Base-by-base conservation (phyloP, 371 early-diverging fungal species). In the Mortierella sp. region DNA sequence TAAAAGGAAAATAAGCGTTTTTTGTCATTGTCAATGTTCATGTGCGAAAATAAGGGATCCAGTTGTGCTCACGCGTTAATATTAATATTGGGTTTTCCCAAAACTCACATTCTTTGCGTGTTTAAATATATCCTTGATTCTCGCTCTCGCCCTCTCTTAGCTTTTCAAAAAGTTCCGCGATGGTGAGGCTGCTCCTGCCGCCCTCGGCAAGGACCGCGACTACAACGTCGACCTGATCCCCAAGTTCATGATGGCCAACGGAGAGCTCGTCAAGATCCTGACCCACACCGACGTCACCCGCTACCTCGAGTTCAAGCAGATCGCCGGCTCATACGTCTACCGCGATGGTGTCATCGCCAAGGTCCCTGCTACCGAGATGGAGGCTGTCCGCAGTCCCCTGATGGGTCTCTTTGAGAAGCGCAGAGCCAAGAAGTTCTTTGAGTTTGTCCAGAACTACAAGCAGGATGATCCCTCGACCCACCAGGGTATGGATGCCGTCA, bases 161-260 rank as follows among this genome's bases (percentile, higher is more conserved):
- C 92, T 99, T 43, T 98, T 92, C 87, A 85, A 90, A 78, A 96
- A 96, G 86, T 98, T 95, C 91, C 93, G 97, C 55, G 76, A 87
- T 73, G 94, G 91, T 53, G 85, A 87, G 58, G 86, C 88, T 50
- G 91, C 94, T 31, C 92, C 96, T 10, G 84, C 86, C 6, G 77
- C 79, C 40, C 90, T 96, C 69, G 99, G 98, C 39, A 90, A 92
- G 53, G 97, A 97, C 87, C 94, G 97, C 64, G 98, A 99, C 89
- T 99, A 94, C 87, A 97, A 96, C 88, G 94, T 99, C 52, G 99
- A 99, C 86, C 88, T 99, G 83, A 97, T 99, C 64, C 99, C 99
- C 83, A 99, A 99, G 92, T 98, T 99, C 87, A 96, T 99, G 91
- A 98, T 99, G 97, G 99, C 98, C 66, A 97, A 96, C 78, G 98